Base-by-base conservation (phyloP, 495 filamentous ascomycete species). In the Xylaria telfairii region DNA sequence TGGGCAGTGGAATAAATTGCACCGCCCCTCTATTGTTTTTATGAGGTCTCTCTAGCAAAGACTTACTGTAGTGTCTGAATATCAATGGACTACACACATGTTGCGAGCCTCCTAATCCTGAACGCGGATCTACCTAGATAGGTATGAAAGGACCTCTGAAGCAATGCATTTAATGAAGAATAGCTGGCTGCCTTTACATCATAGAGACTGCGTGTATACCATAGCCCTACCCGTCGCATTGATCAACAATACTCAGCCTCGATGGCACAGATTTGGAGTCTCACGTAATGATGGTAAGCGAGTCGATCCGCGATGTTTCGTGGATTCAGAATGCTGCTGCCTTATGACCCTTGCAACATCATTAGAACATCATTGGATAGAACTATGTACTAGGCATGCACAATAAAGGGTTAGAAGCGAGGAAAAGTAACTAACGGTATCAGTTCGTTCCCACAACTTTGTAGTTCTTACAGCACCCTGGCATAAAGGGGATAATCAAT, bases 221-320 rank as follows among this genome's bases (percentile, higher is more conserved):
- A n/a, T n/a, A n/a, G n/a, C n/a, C n/a, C n/a, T n/a, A n/a, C n/a
- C n/a, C n/a, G n/a, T n/a, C n/a, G 17, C 26, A 17, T 66, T 17
- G 51, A 34, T 67, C 37, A 24, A 37, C 51, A 24, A 15, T 30
- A 13, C 65, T 67, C 26, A 67, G 65, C 65, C 65, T 67, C 26
- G 3, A 34, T 44, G 41, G 46, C 32, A 63, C 12, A n/a, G 32
- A 37, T 37, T 65, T 65, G 19, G n/a, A 30, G 34, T 59, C 39
- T 57, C 49, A 34, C 51, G 39, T 46, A 46, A 66, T 62, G 26
- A 12, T 44, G 15, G 42, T 30, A n/a, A 34, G 46, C 15, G 39
- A 49, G 46, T 4, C 28, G 28, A 42, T 66, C 61, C 21, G 12
- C 21, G 39, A 51, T 65, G 44, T 6, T 37, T 51, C 30, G 24